Percentiles rank a stretch among this genome's conserved stretches.
Evolutionary conservation across 345 rosid genomes (phyloP).

Genomic region (Hibiscus syriacus): DNA sequence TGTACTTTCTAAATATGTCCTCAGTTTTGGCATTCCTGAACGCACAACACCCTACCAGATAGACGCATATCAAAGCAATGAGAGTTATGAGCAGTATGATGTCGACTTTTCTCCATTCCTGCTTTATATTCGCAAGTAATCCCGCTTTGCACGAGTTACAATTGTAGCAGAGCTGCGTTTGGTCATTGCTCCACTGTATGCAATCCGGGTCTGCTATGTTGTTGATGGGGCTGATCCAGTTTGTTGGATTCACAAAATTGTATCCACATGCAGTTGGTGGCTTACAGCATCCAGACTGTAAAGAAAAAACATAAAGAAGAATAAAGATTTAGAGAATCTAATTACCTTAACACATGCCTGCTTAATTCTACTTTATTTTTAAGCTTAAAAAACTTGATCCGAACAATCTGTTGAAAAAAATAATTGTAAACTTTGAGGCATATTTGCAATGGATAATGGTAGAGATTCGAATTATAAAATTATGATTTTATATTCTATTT

Average conservation of each 20-base stretch:
- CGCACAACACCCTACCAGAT: constrained; percentile 39
- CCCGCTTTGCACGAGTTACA: constrained; percentile 19
- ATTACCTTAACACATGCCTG: neutral
- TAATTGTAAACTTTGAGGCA: neutral
- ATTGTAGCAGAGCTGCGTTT: constrained; percentile 11
- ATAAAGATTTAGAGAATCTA: constrained; percentile 10
- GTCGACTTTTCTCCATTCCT: constrained; percentile 16
- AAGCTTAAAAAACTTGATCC: neutral
- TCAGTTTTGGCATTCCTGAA: constrained; percentile 87
- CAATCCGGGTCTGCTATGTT: too few species aligned
- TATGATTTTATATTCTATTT: too few species aligned
- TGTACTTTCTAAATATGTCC: constrained; percentile 23
- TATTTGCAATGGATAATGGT: too few species aligned
- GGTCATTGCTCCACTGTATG: too few species aligned
- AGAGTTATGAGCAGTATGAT: constrained; percentile 11
- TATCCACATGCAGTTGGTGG: constrained; percentile 65
- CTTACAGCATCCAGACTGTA: constrained; percentile 74
- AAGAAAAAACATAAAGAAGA: neutral
- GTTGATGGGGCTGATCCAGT: constrained; percentile 71
- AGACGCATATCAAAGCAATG: constrained; percentile 9
- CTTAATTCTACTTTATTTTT: neutral
- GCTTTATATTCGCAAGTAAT: constrained; percentile 4
- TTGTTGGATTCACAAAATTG: constrained; percentile 58
- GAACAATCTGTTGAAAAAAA: neutral
- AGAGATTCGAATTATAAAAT: too few species aligned